Percentiles rank a stretch among this genome's conserved stretches.
Evolutionary conservation across 2,329 filamentous ascomycete species (phyloP).

Genomic region (Diaporthe sp.): DNA sequence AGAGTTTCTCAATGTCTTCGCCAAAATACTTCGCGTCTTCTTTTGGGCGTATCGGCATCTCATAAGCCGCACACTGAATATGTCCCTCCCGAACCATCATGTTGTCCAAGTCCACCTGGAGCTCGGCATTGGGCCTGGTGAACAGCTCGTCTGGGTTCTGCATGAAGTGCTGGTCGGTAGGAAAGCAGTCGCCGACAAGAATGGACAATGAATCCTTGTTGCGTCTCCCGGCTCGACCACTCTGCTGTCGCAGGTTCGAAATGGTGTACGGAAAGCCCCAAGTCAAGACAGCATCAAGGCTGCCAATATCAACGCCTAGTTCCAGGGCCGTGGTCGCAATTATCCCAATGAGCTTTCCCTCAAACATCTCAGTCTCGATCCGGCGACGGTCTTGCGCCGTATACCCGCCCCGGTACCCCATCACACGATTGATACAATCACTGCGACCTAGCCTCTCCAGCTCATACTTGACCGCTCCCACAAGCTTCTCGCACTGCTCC

Average conservation of each 20-base stretch:
- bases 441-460: conserved; percentile 78
- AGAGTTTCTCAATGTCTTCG: conserved; percentile 76
- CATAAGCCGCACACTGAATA: conserved; percentile 93
- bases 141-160: conserved; percentile 94
- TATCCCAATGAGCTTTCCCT: conserved; percentile 91
- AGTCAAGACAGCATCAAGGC: conserved; percentile 91
- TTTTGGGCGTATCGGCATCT: conserved; percentile 88
- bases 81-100: conserved; percentile 93
- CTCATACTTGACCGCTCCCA: conserved; percentile 84
- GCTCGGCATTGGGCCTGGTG: conserved; percentile 87
- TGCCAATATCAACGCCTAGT: conserved; percentile 94
- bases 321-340: conserved; percentile 95
- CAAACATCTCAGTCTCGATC: conserved; percentile 97
- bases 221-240: conserved; percentile 88
- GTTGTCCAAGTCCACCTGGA: conserved; percentile 93
- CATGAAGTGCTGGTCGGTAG: conserved; percentile 97
- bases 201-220: conserved; percentile 95
- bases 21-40: conserved; percentile 87
- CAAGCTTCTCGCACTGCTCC: conserved; percentile 87
- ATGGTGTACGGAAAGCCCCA: conserved; percentile 97
- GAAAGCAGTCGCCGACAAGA: conserved; percentile 88
- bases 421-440: conserved; percentile 84
- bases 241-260: conserved; percentile 93
- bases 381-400: conserved; percentile 88
- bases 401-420: conserved; percentile 96